phyloP scores from a whole-genome alignment of 441 rosid genomes.

The Metrosideros polymorpha region DNA sequence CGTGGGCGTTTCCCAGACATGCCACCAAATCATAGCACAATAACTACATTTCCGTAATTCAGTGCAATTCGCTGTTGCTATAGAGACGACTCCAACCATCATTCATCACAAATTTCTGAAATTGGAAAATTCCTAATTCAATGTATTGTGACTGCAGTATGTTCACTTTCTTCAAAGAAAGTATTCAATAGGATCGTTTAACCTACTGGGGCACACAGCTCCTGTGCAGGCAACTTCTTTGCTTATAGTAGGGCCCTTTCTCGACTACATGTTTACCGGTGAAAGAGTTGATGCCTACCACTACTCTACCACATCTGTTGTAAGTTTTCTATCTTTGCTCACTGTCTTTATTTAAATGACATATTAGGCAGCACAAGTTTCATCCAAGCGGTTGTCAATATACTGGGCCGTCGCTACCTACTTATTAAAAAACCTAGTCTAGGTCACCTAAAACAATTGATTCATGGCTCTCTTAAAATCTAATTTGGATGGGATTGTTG shows the following conservation, averaged over 20 bases:
- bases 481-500: neutral
- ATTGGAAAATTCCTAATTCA: neutral
- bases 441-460: neutral
- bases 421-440: neutral
- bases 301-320: conserved; percentile 47
- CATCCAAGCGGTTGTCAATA: neutral
- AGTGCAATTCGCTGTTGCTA: neutral
- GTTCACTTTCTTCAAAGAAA: conserved; percentile 89
- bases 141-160: conserved; percentile 39
- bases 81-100: neutral
- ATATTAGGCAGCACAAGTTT: neutral
- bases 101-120: neutral
- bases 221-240: conserved; percentile 90
- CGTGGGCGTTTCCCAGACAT: neutral
- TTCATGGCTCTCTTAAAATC: neutral
- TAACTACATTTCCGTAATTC: neutral
- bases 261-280: conserved; percentile 81
- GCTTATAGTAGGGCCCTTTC: conserved; percentile 76
- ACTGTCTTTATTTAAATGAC: neutral
- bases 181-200: conserved; percentile 82
- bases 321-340: conserved; percentile 17
- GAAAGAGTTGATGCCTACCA: conserved; percentile 66
- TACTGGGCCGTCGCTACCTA: neutral
- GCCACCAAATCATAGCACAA: neutral
- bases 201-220: conserved; percentile 91